Base-by-base conservation (phyloP, 495 filamentous ascomycete genomes). In the Tuber indicum region DNA sequence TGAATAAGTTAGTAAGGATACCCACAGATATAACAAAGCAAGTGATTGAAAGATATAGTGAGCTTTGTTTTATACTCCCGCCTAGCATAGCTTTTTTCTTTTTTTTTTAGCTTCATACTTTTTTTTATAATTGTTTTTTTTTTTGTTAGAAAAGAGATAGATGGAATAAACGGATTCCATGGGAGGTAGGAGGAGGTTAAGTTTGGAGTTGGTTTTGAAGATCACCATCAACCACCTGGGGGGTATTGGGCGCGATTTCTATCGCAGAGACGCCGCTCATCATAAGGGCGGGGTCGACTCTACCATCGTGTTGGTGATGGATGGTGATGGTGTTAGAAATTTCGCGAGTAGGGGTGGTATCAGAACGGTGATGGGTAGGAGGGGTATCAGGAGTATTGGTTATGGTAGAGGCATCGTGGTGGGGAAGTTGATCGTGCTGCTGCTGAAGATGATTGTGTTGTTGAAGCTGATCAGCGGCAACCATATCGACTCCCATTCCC, bases 401-500 rank as follows among this genome's bases (percentile, higher is more conserved):
- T 26, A 26, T n/a, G n/a, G 49, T 23, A 26, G 49, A 12, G n/a
- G 49, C 8, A 21, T 74, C 45, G 39, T 39, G 45, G 17, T 36
- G 73, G 7, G 52, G 45, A 16, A 49, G 75, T 71, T 76, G 41
- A 39, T 71, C 32, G 9, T 72, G 46, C 6, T 72, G 74, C n/a
- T 71, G 74, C n/a, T 71, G 73, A 42, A 52, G 75, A 36, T 76
- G 76, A 36, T 69, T n/a, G 10, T 79, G 77, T 23, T 73, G 78
- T 36, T 80, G 78, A 58, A 76, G 42, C 52, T 80, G 78, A 32
- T 74, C 80, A 72, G 76, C 72, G 12, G 36, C 73, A 9, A 72
- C 66, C 14, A 62, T 78, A n/a, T 79, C 78, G 10, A 75, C 66
- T 9, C 78, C 78, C 78, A 80, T 76, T 6, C 78, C 78, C 78